Evolutionary conservation across 1,139 yeast species (phyloP), one percentile per base, ranked within the genome.

Genomic region (Candida freyschussii): DNA sequence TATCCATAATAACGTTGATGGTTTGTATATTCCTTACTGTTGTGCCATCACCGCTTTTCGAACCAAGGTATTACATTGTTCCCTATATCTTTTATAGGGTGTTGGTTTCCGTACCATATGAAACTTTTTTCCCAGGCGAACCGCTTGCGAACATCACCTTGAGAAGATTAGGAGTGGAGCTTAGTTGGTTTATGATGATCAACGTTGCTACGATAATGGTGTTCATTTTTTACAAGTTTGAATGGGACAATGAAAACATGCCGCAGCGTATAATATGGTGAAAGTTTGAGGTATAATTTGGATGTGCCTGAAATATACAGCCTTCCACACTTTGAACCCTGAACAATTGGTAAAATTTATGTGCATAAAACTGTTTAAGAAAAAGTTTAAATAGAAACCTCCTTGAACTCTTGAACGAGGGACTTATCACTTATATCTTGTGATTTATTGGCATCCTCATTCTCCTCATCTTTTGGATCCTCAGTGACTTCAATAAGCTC

Each of bases 231-330:
- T 67, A 72, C 43, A 75, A 84, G 16, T 85, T 89, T 50, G 48
- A 55, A 9, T 89, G 96, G 97, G 60, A 56, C 2, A 65, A 71
- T 40, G 81, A 81, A 45, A 65, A 74, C 1, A 58, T 54, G 13
- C 53, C 68, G 12, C 96, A 87, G 59, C 71, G 96, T 47, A 85
- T 91, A 41, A 86, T 89, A 52, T 91, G 97, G 97, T 89, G 60
- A 59, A n/a, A n/a, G n/a, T n/a, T n/a, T n/a, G n/a, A n/a, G n/a
- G n/a, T n/a, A n/a, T n/a, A n/a, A n/a, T n/a, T n/a, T n/a, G n/a
- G n/a, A n/a, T n/a, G n/a, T n/a, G n/a, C n/a, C n/a, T n/a, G n/a
- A n/a, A n/a, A n/a, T n/a, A n/a, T n/a, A n/a, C n/a, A n/a, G n/a
- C n/a, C n/a, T n/a, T n/a, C n/a, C n/a, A n/a, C n/a, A n/a, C n/a